These are phyloP conservation scores for Boletus subcaerulescens DNA, from an alignment of 768 basidiomycete genomes.

Conservation along the genomic window DNA sequence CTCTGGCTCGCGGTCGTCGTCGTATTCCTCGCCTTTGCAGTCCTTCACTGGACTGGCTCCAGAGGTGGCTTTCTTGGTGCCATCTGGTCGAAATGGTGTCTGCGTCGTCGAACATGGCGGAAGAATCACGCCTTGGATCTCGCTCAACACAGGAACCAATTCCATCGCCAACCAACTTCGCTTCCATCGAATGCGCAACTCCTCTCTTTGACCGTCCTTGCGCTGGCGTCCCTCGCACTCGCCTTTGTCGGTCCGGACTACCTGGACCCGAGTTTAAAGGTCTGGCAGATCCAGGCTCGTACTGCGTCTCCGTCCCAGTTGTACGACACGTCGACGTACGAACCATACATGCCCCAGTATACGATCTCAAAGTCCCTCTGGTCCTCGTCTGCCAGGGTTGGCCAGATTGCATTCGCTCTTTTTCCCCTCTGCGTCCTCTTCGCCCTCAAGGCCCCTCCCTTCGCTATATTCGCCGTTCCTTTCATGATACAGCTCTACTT, in stretches of 20 bases:
- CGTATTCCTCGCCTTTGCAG: constrained; percentile 38
- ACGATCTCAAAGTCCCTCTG: constrained; percentile 69
- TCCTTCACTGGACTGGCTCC: constrained; percentile 43
- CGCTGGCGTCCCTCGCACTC: constrained; percentile 42
- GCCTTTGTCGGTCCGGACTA: constrained; percentile 68
- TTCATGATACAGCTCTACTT: constrained; percentile 63
- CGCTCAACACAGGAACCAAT: constrained; percentile 32
- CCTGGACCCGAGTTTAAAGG: constrained; percentile 46
- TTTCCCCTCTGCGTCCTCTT: constrained; percentile 68
- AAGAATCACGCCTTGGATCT: constrained; percentile 41
- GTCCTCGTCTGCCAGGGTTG: constrained; percentile 65
- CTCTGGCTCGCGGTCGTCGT: constrained; percentile 54
- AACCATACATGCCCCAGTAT: constrained; percentile 46
- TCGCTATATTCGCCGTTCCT: constrained; percentile 66
- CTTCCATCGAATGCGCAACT: constrained; percentile 67
- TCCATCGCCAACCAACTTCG: constrained; percentile 41
- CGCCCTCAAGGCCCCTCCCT: constrained; percentile 68
- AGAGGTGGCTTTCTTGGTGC: constrained; percentile 47
- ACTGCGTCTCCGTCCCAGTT: constrained; percentile 21
- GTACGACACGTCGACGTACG: constrained; percentile 33
- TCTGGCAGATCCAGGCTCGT: constrained; percentile 40
- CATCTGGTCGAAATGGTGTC: constrained; percentile 54
- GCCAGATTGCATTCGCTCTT: constrained; percentile 69
- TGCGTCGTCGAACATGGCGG: constrained; percentile 58
- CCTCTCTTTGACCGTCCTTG: constrained; percentile 45